Percentiles rank a stretch among this genome's conserved stretches.
Conservation (phyloP, 1,284 basidiomycete species). For the Blastosporella zonata region DNA sequence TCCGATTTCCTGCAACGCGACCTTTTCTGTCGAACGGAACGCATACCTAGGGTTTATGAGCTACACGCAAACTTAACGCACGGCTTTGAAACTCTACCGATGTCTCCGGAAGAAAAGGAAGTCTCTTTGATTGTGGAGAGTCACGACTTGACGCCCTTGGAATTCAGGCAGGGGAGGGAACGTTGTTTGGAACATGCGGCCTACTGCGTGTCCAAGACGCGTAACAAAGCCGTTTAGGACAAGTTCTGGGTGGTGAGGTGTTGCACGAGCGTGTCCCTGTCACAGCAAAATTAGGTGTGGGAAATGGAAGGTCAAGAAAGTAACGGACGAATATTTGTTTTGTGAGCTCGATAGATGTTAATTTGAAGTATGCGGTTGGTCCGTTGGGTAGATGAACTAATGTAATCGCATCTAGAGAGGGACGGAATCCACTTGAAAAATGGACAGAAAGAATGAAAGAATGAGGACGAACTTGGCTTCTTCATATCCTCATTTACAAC, state of each 20-base stretch:
- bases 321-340: slow-evolving; percentile 75
- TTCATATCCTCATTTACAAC: slow-evolving; percentile 96
- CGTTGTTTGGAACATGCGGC: slow-evolving; percentile 91
- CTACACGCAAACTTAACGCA: not conserved
- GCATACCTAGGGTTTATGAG: slow-evolving; percentile 65
- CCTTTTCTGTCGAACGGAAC: slow-evolving; percentile 88
- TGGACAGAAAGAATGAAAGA: not conserved
- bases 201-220: slow-evolving; percentile 88
- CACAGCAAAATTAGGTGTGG: not conserved
- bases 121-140: slow-evolving; percentile 96
- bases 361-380: slow-evolving; percentile 95
- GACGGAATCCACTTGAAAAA: not conserved
- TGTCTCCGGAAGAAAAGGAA: slow-evolving; percentile 97
- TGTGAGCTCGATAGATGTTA: slow-evolving; percentile 85
- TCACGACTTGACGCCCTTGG: slow-evolving; percentile 96
- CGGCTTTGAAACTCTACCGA: slow-evolving; percentile 44
- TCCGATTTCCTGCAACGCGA: slow-evolving; percentile 96
- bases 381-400: slow-evolving; percentile 89
- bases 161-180: slow-evolving; percentile 96
- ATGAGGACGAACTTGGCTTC: slow-evolving; percentile 73
- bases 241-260: slow-evolving; percentile 92
- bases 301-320: not conserved
- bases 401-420: slow-evolving; percentile 75
- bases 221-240: slow-evolving; percentile 97
- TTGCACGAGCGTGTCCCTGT: slow-evolving; percentile 89